A percentile compares a stretch with the other conserved stretches of the same genome.
phyloP scores from a whole-genome alignment of 257 asterid species.

The Penstemon davidsonii region DNA sequence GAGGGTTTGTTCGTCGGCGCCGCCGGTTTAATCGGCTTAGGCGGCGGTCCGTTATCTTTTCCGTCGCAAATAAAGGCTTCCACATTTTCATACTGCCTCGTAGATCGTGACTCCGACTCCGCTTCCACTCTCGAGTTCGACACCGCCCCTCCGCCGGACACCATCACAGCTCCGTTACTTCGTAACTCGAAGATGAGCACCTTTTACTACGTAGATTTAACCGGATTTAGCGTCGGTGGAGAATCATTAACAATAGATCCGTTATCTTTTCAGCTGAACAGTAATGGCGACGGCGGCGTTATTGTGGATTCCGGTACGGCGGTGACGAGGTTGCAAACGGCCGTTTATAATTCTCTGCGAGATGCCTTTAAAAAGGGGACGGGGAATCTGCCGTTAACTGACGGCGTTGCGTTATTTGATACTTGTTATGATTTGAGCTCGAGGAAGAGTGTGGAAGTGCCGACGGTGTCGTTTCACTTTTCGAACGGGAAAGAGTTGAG shows the following conservation, averaged over 20 bases:
- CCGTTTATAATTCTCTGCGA: constrained; percentile 64
- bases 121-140: constrained; percentile 76
- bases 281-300: constrained; percentile 80
- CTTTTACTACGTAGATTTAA: constrained; percentile 64
- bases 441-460: constrained; percentile 79
- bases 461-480: constrained; percentile 87
- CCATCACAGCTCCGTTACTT: constrained; percentile 63
- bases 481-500: constrained; percentile 65
- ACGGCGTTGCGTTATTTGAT: constrained; percentile 81
- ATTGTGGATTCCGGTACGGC: constrained; percentile 94
- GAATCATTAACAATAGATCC: constrained; percentile 47
- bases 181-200: constrained; percentile 64
- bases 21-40: constrained; percentile 85
- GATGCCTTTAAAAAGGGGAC: constrained; percentile 76
- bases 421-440: constrained; percentile 75
- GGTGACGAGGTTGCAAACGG: constrained; percentile 78
- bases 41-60: constrained; percentile 81
- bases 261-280: constrained; percentile 45
- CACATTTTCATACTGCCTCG: constrained; percentile 86
- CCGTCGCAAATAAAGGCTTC: constrained; percentile 77
- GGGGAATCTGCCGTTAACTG: constrained; percentile 46
- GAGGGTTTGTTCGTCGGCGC: constrained; percentile 92
- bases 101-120: constrained; percentile 77
- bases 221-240: constrained; percentile 78
- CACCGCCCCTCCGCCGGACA: constrained; percentile 42